These are phyloP conservation scores for Mycena venus DNA, from an alignment of 768 basidiomycete genomes.

Conservation along the genomic window DNA sequence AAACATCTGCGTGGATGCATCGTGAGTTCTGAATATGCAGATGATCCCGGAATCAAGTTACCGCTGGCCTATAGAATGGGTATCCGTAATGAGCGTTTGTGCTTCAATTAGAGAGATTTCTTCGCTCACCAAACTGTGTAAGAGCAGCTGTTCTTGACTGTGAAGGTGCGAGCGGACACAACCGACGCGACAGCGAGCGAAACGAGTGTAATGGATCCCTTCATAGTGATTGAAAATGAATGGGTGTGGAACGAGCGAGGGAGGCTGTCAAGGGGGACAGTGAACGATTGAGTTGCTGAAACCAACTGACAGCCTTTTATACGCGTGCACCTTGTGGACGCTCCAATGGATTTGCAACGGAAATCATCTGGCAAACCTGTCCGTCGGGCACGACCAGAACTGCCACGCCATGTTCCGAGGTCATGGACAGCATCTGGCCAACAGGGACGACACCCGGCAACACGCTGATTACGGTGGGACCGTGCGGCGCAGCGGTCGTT, in stretches of 20 bases:
- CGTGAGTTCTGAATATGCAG: neutral
- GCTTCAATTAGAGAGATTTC: neutral
- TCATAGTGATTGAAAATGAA: neutral
- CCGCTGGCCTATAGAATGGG: slow-evolving; percentile 14
- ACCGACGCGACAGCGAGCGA: slow-evolving; percentile 35
- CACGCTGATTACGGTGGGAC: no score
- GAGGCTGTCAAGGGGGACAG: no score
- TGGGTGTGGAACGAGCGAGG: neutral
- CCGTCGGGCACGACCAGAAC: no score
- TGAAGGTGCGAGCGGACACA: slow-evolving; percentile 51
- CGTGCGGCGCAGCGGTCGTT: no score
- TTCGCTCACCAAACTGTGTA: slow-evolving; percentile 60
- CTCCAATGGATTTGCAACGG: no score
- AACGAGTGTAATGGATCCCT: slow-evolving; percentile 6
- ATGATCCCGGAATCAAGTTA: neutral
- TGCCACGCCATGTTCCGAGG: no score
- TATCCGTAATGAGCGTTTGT: neutral
- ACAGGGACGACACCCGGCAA: no score
- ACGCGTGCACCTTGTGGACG: no score
- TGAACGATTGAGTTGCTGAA: no score
- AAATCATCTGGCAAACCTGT: no score
- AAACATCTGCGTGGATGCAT: slow-evolving; percentile 43
- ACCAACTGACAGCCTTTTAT: no score
- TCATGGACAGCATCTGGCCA: no score
- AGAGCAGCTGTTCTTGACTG: slow-evolving; percentile 56